Percentiles rank a stretch among this genome's conserved stretches.
phyloP scores from a whole-genome alignment of 2,329 filamentous ascomycete genomes.

The Fusarium miscanthi region DNA sequence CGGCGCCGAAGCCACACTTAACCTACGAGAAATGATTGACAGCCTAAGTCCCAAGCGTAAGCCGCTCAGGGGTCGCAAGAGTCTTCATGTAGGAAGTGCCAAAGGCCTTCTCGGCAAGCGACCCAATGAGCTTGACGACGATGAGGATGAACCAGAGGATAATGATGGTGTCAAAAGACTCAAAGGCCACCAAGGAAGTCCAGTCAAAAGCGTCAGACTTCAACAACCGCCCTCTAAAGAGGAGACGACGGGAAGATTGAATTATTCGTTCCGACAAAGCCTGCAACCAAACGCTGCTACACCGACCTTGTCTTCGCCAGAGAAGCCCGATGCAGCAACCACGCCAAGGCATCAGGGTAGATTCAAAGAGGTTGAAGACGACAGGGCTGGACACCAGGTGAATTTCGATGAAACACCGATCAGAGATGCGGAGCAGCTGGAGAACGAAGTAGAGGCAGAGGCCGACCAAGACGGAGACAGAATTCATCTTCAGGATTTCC shows the following conservation, averaged over 20 bases:
- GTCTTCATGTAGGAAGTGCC: slow-evolving; percentile 79
- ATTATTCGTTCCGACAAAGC: slow-evolving; percentile 61
- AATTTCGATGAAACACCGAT: slow-evolving; percentile 57
- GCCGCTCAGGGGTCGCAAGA: slow-evolving; percentile 74
- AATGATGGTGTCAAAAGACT: slow-evolving; percentile 74
- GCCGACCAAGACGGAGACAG: slow-evolving; percentile 64
- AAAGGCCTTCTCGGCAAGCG: slow-evolving; percentile 79
- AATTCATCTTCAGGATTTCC: slow-evolving; percentile 90
- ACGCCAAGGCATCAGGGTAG: slow-evolving; percentile 68
- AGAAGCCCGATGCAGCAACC: slow-evolving; percentile 55
- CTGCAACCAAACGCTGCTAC: slow-evolving; percentile 60
- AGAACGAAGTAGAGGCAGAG: slow-evolving; percentile 61
- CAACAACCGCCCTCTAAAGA: slow-evolving; percentile 75
- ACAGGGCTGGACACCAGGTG: slow-evolving; percentile 58
- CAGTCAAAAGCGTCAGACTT: slow-evolving; percentile 79
- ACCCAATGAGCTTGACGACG: slow-evolving; percentile 74
- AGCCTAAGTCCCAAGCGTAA: slow-evolving; percentile 82
- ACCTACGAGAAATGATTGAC: slow-evolving; percentile 80
- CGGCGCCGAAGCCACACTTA: slow-evolving; percentile 68
- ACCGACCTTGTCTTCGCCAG: slow-evolving; percentile 59
- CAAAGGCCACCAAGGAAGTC: slow-evolving; percentile 77
- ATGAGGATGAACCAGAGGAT: slow-evolving; percentile 68
- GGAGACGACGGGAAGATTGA: slow-evolving; percentile 71
- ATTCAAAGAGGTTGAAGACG: slow-evolving; percentile 65
- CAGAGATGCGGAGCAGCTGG: slow-evolving; percentile 56